These are phyloP conservation scores for Ocimum tenuiflorum DNA, from an alignment of 257 asterid genomes.

Conservation along the genomic window DNA sequence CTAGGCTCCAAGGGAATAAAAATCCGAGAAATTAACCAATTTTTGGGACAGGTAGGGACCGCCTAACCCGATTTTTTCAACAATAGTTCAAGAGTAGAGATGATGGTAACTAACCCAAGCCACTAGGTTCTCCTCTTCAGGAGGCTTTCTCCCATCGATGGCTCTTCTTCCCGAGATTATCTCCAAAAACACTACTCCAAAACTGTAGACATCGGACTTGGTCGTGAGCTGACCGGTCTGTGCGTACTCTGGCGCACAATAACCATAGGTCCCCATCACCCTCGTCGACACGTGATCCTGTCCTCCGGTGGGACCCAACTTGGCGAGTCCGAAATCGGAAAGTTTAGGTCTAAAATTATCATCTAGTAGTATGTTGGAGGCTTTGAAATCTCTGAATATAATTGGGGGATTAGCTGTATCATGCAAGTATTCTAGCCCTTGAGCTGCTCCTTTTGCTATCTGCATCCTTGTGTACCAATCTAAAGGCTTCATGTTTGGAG, in stretches of 20 bases:
- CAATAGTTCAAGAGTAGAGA: too few relatives aligned
- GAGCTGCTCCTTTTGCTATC: constrained; percentile 51
- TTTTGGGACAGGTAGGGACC: too few relatives aligned
- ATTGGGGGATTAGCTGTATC: constrained; percentile 40
- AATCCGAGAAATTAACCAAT: too few relatives aligned
- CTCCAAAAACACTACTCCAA: constrained; percentile 48
- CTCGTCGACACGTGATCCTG: constrained; percentile 46
- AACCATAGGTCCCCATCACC: constrained; percentile 53
- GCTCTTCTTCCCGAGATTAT: constrained; percentile 47
- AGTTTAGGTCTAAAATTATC: constrained; percentile 41
- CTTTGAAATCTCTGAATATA: constrained; percentile 43
- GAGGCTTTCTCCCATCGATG: constrained; percentile 37
- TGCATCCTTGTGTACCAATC: constrained; percentile 53
- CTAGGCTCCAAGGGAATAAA: too few relatives aligned
- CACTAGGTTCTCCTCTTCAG: constrained; percentile 46
- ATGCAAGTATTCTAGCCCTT: constrained; percentile 51
- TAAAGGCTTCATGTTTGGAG: constrained; percentile 28
- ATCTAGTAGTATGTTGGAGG: constrained; percentile 40
- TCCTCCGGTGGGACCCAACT: constrained; percentile 39
- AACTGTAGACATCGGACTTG: constrained; percentile 44
- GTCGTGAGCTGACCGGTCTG: constrained; percentile 40
- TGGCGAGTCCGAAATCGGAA: constrained; percentile 48
- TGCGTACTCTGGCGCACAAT: constrained; percentile 54
- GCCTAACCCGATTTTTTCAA: too few relatives aligned
- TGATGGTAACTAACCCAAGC: constrained; percentile 37